Evolutionary conservation across 805 yeast genomes (phyloP).

Genomic region (Metschnikowia hibisci): DNA sequence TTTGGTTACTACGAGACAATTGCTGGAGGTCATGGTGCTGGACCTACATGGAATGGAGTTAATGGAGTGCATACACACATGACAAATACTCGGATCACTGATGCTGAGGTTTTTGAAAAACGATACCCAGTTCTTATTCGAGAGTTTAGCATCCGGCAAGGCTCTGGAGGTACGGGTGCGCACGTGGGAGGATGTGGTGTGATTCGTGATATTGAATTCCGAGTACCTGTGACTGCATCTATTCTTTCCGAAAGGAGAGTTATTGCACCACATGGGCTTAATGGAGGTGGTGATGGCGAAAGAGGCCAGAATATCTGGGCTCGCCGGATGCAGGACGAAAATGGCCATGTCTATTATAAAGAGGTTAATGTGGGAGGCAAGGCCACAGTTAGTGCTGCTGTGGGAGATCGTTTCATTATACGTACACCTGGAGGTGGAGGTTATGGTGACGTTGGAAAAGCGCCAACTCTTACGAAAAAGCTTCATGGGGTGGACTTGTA

Average conservation of each 20-base stretch:
- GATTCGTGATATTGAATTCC: conserved; percentile 18
- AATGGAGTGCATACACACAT: conserved; percentile 19
- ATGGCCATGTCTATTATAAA: conserved; percentile 21
- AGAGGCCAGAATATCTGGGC: conserved; percentile 54
- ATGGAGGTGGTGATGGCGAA: conserved; percentile 75
- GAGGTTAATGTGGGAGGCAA: conserved; percentile 19
- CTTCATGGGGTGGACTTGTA: conserved; percentile 16
- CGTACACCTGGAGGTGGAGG: conserved; percentile 47
- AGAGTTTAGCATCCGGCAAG: conserved; percentile 16
- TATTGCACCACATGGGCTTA: conserved; percentile 78
- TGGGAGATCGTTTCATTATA: conserved; percentile 40
- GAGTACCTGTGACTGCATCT: conserved; percentile 18
- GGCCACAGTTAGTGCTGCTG: conserved; percentile 22
- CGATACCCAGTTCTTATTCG: conserved; percentile 19
- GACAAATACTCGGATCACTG: conserved; percentile 21
- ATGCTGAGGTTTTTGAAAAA: conserved; percentile 19
- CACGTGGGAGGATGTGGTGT: conserved; percentile 19
- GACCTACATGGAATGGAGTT: conserved; percentile 19
- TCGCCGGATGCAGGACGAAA: conserved; percentile 16
- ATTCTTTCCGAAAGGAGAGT: conserved; percentile 85
- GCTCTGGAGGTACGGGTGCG: conserved; percentile 17
- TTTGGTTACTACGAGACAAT: conserved; percentile 22
- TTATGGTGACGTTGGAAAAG: conserved; percentile 23
- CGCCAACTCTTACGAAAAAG: conserved; percentile 4
- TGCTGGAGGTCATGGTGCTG: conserved; percentile 21